phyloP scores from a whole-genome alignment of 208 protist genomes.

The Herpetomonas tarakana region DNA sequence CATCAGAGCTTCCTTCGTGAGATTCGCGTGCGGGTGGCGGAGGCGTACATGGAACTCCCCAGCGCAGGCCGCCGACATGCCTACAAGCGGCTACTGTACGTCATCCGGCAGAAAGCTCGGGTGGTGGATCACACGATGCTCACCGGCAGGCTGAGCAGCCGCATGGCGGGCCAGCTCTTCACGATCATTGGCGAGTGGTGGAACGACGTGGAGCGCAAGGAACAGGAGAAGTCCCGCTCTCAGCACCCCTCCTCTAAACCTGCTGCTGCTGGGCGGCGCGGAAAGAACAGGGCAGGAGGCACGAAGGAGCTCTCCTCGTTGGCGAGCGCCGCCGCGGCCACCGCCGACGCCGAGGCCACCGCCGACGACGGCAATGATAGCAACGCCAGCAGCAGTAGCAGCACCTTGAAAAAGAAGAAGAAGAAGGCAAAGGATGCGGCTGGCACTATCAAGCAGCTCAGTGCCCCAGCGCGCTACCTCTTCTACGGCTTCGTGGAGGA shows the following conservation, averaged over 20 bases:
- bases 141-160: not conserved
- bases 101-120: not conserved
- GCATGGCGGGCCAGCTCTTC: not conserved
- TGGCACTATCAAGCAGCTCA: not conserved
- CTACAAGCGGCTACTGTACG: not conserved
- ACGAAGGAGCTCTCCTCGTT: not conserved
- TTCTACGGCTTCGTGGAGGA: slow-evolving; percentile 18
- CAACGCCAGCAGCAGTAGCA: too few species aligned
- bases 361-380: not conserved
- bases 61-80: not conserved
- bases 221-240: too few species aligned
- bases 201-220: not conserved
- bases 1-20: slow-evolving; percentile 41
- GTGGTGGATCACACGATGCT: not conserved
- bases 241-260: too few species aligned
- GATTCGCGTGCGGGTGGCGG: slow-evolving; percentile 29
- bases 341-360: too few species aligned
- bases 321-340: not conserved
- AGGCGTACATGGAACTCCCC: not conserved
- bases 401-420: not conserved
- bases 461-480: not conserved
- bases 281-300: too few species aligned
- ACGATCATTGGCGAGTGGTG: not conserved
- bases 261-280: too few species aligned
- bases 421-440: not conserved